Conservation (phyloP, 306 rosid species). For the Prinsepia uniflora region DNA sequence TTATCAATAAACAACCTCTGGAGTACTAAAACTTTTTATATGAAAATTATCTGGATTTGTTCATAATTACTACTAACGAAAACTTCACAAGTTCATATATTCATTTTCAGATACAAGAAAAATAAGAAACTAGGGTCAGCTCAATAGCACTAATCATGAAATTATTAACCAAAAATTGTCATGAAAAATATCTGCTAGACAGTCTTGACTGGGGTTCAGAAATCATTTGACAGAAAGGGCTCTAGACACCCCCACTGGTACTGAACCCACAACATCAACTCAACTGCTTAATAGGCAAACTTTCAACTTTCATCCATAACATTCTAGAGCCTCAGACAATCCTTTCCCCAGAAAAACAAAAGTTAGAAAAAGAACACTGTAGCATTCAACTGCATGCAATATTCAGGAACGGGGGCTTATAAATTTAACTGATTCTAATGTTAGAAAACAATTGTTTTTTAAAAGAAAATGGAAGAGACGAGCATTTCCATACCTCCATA, state of each 20-base stretch:
- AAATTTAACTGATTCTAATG: neutral
- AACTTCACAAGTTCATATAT: no score
- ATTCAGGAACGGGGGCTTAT: neutral
- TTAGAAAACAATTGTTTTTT: neutral
- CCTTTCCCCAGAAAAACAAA: neutral
- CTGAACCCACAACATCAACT: neutral
- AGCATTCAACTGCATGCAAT: neutral
- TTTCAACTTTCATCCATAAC: neutral
- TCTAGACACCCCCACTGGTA: neutral
- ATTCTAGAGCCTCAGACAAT: neutral
- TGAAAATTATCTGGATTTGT: neutral
- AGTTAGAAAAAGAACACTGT: neutral
- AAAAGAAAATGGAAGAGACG: neutral
- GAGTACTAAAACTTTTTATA: neutral
- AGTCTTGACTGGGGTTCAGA: neutral
- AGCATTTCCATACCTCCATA: constrained; percentile 71
- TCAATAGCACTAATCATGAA: neutral
- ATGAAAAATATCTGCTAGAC: neutral
- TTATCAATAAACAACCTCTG: neutral
- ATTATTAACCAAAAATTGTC: neutral
- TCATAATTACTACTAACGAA: no score
- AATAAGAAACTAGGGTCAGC: neutral
- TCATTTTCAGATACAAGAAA: neutral
- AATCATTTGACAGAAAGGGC: neutral
- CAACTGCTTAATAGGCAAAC: neutral